Evolutionary conservation across 208 protist species (phyloP).

Genomic region (Leishmania tarentolae): DNA sequence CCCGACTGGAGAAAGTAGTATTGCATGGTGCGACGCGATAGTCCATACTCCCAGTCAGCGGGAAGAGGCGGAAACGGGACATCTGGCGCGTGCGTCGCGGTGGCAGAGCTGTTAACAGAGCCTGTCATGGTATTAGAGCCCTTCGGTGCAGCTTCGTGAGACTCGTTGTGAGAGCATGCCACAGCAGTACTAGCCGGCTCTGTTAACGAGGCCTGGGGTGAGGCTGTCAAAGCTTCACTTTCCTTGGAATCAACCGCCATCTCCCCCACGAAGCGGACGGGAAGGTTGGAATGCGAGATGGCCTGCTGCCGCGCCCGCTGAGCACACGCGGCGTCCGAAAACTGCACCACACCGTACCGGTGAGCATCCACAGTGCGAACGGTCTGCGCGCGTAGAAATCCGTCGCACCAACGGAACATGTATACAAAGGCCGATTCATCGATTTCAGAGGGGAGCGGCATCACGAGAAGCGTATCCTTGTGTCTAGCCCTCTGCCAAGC

Average conservation of each 20-base stretch:
- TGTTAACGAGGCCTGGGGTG: neutral
- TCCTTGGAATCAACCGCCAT: too few relatives aligned
- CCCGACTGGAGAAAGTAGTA: constrained; percentile 38
- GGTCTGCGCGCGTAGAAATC: constrained; percentile 34
- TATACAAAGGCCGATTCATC: constrained; percentile 33
- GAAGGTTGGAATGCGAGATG: neutral
- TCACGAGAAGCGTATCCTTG: constrained; percentile 19
- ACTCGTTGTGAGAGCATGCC: neutral
- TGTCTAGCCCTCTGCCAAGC: constrained; percentile 19
- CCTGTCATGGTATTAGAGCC: neutral
- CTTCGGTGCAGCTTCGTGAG: neutral
- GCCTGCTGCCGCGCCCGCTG: constrained; percentile 25
- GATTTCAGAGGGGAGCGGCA: constrained; percentile 23
- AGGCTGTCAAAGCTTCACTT: neutral
- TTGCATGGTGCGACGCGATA: constrained; percentile 37
- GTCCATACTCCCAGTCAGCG: constrained; percentile 28
- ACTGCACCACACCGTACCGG: constrained; percentile 39
- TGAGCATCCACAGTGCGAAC: constrained; percentile 22
- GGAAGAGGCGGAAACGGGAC: constrained; percentile 35
- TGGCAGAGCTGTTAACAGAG: neutral
- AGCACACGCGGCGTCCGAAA: constrained; percentile 13
- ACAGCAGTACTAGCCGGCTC: neutral
- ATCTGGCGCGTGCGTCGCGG: constrained; percentile 13
- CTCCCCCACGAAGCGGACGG: constrained; percentile 15
- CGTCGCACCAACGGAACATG: constrained; percentile 33